These are phyloP conservation scores for Scheffersomyces parashehatae DNA, from an alignment of 1,139 yeast species.

Conservation along the genomic window DNA sequence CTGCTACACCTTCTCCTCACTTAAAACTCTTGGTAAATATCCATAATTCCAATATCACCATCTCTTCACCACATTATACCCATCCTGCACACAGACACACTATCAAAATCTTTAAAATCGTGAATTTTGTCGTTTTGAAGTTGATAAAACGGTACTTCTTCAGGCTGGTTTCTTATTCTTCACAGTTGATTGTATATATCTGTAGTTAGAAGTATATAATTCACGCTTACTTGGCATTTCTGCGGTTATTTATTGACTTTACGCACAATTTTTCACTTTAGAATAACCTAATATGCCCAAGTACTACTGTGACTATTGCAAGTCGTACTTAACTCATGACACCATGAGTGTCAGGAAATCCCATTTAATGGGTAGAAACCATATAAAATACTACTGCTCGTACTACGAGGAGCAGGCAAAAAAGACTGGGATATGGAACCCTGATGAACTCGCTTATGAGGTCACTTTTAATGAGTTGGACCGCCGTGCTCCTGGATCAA, in stretches of 20 bases:
- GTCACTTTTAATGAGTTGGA: conserved; percentile 39
- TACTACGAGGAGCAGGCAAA: conserved; percentile 67
- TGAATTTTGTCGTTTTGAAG: background rate
- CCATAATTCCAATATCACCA: too few relatives aligned
- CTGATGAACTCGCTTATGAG: conserved; percentile 41
- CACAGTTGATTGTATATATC: too few relatives aligned
- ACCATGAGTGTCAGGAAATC: conserved; percentile 84
- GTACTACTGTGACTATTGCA: conserved; percentile 87
- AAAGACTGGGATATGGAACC: conserved; percentile 47
- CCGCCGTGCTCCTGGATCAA: conserved; percentile 46
- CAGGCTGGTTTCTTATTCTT: too few relatives aligned
- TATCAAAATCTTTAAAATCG: background rate
- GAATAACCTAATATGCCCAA: conserved; percentile 41
- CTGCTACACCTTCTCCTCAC: too few relatives aligned
- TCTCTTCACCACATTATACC: too few relatives aligned
- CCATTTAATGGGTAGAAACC: conserved; percentile 80
- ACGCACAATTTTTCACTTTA: background rate
- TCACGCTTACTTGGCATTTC: too few relatives aligned
- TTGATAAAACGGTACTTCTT: too few relatives aligned
- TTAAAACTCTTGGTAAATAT: too few relatives aligned
- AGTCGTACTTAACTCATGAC: conserved; percentile 84
- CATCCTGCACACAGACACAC: background rate
- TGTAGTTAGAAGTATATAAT: too few relatives aligned
- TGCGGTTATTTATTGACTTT: too few relatives aligned
- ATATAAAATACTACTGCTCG: conserved; percentile 70